Evolutionary conservation across 139 green algal species (phyloP).

Genomic region (Tetraselmis chui): DNA sequence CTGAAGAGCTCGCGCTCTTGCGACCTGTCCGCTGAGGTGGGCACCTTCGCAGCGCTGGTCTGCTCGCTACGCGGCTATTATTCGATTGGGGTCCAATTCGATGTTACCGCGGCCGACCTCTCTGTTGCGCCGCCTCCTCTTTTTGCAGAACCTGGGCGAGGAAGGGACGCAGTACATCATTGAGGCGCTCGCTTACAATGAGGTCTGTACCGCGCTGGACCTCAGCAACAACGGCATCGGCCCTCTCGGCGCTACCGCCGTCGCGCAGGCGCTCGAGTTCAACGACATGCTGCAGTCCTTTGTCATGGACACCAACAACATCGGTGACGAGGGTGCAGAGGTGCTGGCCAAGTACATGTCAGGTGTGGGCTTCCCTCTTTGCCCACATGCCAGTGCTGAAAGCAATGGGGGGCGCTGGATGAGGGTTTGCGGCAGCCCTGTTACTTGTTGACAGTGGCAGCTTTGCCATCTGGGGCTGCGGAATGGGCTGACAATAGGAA

Average conservation of each 20-base stretch:
- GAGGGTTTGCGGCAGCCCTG: too few species aligned
- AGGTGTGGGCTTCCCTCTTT: too few species aligned
- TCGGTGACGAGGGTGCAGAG: constrained; percentile 57
- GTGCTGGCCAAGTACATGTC: constrained; percentile 48
- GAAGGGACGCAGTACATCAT: constrained; percentile 12
- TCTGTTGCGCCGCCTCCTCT: too few species aligned
- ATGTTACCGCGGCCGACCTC: too few species aligned
- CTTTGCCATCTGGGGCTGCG: too few species aligned
- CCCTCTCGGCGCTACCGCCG: neutral
- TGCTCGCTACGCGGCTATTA: too few species aligned
- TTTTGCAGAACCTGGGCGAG: constrained; percentile 1
- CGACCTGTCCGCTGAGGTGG: constrained; percentile 1
- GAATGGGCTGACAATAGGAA: too few species aligned
- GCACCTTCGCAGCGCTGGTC: too few species aligned
- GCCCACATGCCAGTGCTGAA: too few species aligned
- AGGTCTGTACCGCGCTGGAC: constrained; percentile 13
- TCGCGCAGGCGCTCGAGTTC: constrained; percentile 3
- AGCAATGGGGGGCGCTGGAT: too few species aligned
- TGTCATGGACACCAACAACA: constrained; percentile 70
- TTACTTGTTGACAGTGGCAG: too few species aligned
- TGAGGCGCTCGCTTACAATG: constrained; percentile 14
- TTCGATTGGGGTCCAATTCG: too few species aligned
- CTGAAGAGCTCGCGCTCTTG: constrained; percentile 8
- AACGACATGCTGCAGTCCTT: constrained; percentile 45
- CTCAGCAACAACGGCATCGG: constrained; percentile 18